Evolutionary conservation across 495 filamentous ascomycete genomes (phyloP), one percentile per base, ranked within the genome.

Genomic region (Aspergillus sparsus): DNA sequence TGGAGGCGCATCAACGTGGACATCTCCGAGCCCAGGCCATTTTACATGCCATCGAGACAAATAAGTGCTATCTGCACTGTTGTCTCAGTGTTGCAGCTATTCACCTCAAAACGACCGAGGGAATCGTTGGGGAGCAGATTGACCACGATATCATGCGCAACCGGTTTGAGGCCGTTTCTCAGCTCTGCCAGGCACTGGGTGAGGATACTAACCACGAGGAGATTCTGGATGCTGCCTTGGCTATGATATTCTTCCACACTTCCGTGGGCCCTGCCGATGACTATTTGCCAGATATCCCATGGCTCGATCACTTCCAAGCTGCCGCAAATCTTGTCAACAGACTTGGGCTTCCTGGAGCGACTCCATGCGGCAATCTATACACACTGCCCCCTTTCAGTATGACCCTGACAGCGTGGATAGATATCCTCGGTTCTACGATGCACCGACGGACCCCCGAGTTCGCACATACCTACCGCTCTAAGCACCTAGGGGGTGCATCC

Each of bases 231-330:
- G 92, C 94, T 3, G 92, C 93, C 1, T 80, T 98, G 7, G 94
- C 91, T 51, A 93, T 98, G 85, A 96, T 97, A 61, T 92, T 98
- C 78, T 98, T 97, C 81, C 93, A 97, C 66, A 93, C 89, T 77
- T 90, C 90, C 13, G 93, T 98, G 57, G 94, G 94, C 36, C 80
- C 89, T 49, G 84, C 88, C 5, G 89, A 92, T 65, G 94, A 97
- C 66, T 83, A 81, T 53, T 85, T 98, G 11, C 92, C 92, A 3
- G 94, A 98, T 67, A 97, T 98, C 61, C 89, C 93, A 1, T 98
- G 94, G 94, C 87, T 89, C 74, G 90, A 95, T 66, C 94, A 98
- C 78, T 98, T 98, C 80, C 89, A 94, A 67, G 93, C 93, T 1
- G 93, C 85, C 9, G 86, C 87, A 58, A 91, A 85, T 53, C 80